These are phyloP conservation scores for Rosa rugosa DNA, from an alignment of 306 rosid genomes.

Conservation along the genomic window DNA sequence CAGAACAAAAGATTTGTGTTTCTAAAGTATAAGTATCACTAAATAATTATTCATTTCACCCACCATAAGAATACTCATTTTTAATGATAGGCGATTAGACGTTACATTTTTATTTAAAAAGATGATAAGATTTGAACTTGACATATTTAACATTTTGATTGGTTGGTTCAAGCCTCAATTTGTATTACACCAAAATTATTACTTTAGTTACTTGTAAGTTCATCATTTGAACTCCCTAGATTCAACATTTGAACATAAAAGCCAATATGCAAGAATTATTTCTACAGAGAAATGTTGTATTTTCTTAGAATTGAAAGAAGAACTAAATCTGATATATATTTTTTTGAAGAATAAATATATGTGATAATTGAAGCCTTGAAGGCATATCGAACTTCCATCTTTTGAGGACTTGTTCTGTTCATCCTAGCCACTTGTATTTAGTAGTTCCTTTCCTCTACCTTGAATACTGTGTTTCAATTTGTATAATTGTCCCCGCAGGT, in stretches of 20 bases:
- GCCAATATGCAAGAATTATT: not conserved
- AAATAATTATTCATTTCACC: too few relatives aligned
- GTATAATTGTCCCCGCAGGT: slow-evolving; percentile 7
- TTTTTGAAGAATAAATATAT: too few relatives aligned
- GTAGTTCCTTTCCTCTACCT: not conserved
- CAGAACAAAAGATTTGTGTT: too few relatives aligned
- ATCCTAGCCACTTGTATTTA: slow-evolving; percentile 1
- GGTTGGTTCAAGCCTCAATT: too few relatives aligned
- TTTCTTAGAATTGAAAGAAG: not conserved
- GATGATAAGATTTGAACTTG: too few relatives aligned
- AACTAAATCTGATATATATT: not conserved
- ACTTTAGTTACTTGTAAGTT: not conserved
- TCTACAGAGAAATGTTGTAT: not conserved
- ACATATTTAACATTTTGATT: too few relatives aligned
- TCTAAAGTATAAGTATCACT: too few relatives aligned
- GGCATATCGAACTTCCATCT: not conserved
- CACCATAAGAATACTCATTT: too few relatives aligned
- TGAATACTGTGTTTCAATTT: slow-evolving; percentile 8
- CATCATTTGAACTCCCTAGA: not conserved
- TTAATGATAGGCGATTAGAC: too few relatives aligned
- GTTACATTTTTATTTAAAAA: too few relatives aligned
- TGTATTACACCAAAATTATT: too few relatives aligned
- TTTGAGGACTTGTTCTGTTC: not conserved
- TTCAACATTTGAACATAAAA: too few relatives aligned
- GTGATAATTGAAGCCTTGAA: not conserved